Percentiles rank a stretch among this genome's conserved stretches.
Conservation (phyloP, 2,329 filamentous ascomycete species). For the Rosellinia necatrix region DNA sequence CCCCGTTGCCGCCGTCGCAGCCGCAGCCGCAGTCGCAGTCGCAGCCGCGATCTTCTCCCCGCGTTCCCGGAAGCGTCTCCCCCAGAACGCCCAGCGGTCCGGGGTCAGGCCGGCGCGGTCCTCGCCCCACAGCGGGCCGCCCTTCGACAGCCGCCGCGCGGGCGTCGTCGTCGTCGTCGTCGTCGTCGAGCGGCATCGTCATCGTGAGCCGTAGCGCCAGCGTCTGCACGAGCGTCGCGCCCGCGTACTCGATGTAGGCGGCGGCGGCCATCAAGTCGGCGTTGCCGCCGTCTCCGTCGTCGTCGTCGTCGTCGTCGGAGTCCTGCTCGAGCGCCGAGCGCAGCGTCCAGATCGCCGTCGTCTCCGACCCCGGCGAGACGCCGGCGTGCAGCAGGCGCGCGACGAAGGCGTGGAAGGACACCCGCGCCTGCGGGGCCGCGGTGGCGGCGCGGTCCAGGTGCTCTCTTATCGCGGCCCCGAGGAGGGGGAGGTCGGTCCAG, state of each 20-base stretch:
- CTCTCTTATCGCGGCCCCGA: conserved; percentile 32
- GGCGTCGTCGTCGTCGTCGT: conserved; percentile 29
- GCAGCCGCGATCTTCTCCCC: conserved; percentile 29
- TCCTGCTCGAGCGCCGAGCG: conserved; percentile 36
- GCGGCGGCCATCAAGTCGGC: conserved; percentile 32
- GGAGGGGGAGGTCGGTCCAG: conserved; percentile 37
- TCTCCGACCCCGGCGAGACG: conserved; percentile 21
- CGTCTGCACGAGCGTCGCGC: conserved; percentile 31
- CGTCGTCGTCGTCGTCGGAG: background rate
- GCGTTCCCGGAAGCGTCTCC: conserved; percentile 30
- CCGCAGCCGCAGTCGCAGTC: too few species aligned
- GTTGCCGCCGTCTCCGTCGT: conserved; percentile 10
- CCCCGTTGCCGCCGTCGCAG: too few species aligned
- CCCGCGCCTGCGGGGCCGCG: conserved; percentile 4
- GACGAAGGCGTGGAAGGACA: conserved; percentile 39
- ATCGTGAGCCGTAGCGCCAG: conserved; percentile 27
- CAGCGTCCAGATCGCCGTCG: conserved; percentile 38
- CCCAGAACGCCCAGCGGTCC: conserved; percentile 39
- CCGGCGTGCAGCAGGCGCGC: conserved; percentile 35
- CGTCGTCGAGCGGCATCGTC: conserved; percentile 27
- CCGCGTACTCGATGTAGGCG: conserved; percentile 38
- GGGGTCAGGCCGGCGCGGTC: conserved; percentile 30
- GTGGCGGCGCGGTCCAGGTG: conserved; percentile 19
- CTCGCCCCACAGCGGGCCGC: conserved; percentile 32
- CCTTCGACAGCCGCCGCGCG: conserved; percentile 27